Percentiles rank a stretch among this genome's conserved stretches.
phyloP scores from a whole-genome alignment of 441 rosid genomes.

The Syzygium syzygioides region DNA sequence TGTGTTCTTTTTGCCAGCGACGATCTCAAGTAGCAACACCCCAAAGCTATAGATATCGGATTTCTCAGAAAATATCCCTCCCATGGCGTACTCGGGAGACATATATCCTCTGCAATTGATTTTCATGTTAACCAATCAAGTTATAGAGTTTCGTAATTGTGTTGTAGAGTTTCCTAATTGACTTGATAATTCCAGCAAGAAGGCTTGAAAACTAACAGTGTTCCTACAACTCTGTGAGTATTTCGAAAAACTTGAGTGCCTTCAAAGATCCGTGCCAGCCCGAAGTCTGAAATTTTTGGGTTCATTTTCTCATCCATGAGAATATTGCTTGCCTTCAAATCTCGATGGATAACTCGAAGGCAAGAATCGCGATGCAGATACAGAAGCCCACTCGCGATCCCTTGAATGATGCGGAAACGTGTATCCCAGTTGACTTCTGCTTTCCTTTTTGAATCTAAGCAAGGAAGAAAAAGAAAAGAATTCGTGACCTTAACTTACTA shows the following conservation, averaged over 20 bases:
- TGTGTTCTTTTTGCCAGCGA: not conserved
- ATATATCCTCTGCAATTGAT: not conserved
- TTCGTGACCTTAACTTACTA: not conserved
- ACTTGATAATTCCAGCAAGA: not conserved
- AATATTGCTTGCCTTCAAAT: constrained; percentile 8
- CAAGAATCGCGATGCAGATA: constrained; percentile 6
- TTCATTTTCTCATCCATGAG: constrained; percentile 6
- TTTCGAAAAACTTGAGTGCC: constrained; percentile 1
- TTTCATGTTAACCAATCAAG: not conserved
- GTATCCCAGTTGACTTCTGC: not conserved
- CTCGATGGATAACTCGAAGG: constrained; percentile 1
- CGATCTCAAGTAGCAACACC: not conserved
- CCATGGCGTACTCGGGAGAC: not conserved
- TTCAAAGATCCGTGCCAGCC: constrained; percentile 1
- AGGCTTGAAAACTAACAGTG: not conserved
- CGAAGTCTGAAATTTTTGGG: constrained; percentile 4
- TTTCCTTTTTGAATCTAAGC: not conserved
- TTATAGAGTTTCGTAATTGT: not conserved
- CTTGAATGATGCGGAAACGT: not conserved
- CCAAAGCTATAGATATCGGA: not conserved
- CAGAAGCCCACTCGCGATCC: not conserved
- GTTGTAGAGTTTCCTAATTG: not conserved
- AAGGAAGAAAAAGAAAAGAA: not conserved
- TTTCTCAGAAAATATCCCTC: not conserved
- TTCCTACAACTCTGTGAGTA: not conserved